A percentile compares a stretch with the other conserved stretches of the same genome.
These are phyloP conservation scores for Russula abietina DNA, from an alignment of 768 basidiomycete species.

Conservation along the genomic window DNA sequence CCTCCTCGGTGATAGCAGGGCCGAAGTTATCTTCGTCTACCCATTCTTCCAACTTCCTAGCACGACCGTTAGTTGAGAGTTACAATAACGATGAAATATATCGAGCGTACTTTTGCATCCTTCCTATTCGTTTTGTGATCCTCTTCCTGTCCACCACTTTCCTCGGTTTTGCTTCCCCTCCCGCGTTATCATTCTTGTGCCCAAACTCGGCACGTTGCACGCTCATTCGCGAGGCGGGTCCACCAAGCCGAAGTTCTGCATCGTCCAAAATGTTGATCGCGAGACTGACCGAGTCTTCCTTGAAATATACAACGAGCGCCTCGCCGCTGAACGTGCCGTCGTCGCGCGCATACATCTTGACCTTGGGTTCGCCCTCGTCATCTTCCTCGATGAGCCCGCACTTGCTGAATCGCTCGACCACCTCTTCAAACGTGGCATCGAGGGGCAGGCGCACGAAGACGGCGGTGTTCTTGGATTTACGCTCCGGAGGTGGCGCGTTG, in stretches of 20 bases:
- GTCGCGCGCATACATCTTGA: slow-evolving; percentile 91
- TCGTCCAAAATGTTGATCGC: slow-evolving; percentile 86
- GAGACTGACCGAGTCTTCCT: slow-evolving; percentile 87
- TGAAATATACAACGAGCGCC: slow-evolving; percentile 93
- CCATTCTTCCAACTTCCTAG: slow-evolving; percentile 90
- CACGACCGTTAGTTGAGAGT: background rate
- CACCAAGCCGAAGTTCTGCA: slow-evolving; percentile 82
- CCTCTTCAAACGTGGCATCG: slow-evolving; percentile 66
- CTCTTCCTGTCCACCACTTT: slow-evolving; percentile 75
- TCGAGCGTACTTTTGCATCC: slow-evolving; percentile 72
- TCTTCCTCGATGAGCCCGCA: slow-evolving; percentile 93
- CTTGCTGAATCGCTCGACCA: slow-evolving; percentile 82
- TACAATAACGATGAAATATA: background rate
- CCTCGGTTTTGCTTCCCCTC: slow-evolving; percentile 43
- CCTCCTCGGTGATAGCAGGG: slow-evolving; percentile 54
- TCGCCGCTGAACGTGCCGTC: slow-evolving; percentile 90
- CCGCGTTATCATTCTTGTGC: slow-evolving; percentile 51
- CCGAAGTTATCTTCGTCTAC: slow-evolving; percentile 91
- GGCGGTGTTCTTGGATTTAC: slow-evolving; percentile 86
- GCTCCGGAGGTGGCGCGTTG: slow-evolving; percentile 35
- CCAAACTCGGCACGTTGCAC: slow-evolving; percentile 73
- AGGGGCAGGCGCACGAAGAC: slow-evolving; percentile 81
- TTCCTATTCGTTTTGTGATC: slow-evolving; percentile 65
- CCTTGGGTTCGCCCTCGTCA: slow-evolving; percentile 82
- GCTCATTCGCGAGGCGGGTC: slow-evolving; percentile 62